Conservation (phyloP, 1,284 basidiomycete genomes). For the Athelia psychrophila region DNA sequence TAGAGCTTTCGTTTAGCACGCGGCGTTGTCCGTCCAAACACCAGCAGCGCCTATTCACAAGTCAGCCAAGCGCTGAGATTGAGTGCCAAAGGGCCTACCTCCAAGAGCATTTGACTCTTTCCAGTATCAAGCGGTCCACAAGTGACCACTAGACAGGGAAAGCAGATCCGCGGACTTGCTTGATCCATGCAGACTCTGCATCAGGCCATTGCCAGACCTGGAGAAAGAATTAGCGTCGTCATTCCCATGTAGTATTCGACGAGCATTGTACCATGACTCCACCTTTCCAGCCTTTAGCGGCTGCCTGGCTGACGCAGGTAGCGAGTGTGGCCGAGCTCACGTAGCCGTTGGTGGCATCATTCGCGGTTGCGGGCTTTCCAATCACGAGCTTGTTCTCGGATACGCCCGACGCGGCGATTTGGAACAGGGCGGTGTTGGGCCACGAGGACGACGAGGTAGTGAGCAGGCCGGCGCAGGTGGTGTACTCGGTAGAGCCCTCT, state of each 20-base stretch:
- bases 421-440: slow-evolving; percentile 42
- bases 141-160: slow-evolving; percentile 13
- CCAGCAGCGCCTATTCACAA: background rate
- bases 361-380: slow-evolving; percentile 43
- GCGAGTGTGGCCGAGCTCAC: slow-evolving; percentile 42
- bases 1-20: background rate
- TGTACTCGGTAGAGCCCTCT: slow-evolving; percentile 46
- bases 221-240: too few relatives aligned
- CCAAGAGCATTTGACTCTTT: slow-evolving; percentile 16
- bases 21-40: slow-evolving; percentile 1
- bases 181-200: slow-evolving; percentile 5
- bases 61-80: background rate
- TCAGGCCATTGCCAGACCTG: slow-evolving; percentile 8
- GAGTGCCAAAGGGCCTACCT: slow-evolving; percentile 2
- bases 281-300: slow-evolving; percentile 45
- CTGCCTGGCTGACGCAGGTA: slow-evolving; percentile 38
- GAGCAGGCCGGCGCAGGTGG: slow-evolving; percentile 41
- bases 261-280: slow-evolving; percentile 20
- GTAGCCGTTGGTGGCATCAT: slow-evolving; percentile 32
- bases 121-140: slow-evolving; percentile 21
- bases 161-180: slow-evolving; percentile 5
- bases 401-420: slow-evolving; percentile 43
- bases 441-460: slow-evolving; percentile 36
- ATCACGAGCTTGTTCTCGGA: slow-evolving; percentile 45
- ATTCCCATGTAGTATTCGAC: too few relatives aligned